Evolutionary conservation across 208 protist genomes (phyloP), one percentile per base, ranked within the genome.

Genomic region (Trypanosoma melophagium): DNA sequence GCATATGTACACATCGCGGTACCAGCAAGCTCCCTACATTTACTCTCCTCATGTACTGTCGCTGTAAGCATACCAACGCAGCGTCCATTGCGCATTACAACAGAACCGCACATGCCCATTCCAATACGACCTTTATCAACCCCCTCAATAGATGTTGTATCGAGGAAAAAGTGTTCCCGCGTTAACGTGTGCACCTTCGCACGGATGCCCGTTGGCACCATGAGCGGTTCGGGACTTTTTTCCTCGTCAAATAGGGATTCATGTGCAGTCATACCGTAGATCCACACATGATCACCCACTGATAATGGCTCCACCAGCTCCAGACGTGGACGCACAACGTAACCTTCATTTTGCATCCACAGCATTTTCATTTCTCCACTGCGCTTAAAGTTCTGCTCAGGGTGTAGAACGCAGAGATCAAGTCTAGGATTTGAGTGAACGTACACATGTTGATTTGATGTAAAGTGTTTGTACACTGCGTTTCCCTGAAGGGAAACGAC

Each of bases 11-110:
- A 93, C 90, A 96, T 96, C 24, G 90, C 90, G 28, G 86, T 94
- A 14, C 87, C 87, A 0, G 90, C 90, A 19, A 96, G 82, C 76
- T 89, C 80, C 69, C 71, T 83, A 57, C 76, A 88, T 59, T 79
- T 72, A 71, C 84, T 92, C 60, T 89, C 84, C 68, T 86, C 79
- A 73, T 96, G 90, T 40, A 96, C 90, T 8, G 85, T 94, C 17
- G 90, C 90, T 12, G 90, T 96, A 19, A 96, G 80, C 87, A 96
- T 96, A n/a, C 90, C 90, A n/a, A 96, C 90, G 59, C 90, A 96
- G 53, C 80, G 80, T 61, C 90, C 87, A 66, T 94, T 84, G 25
- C 90, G 87, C 86, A 96, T 93, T 10, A 96, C 70, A 45, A 83
- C 82, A 60, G 86, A 93, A 68, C 90, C 90, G 66, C 90, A 96